Base-by-base conservation (phyloP, 2,329 filamentous ascomycete genomes). In the Pyricularia grisea region DNA sequence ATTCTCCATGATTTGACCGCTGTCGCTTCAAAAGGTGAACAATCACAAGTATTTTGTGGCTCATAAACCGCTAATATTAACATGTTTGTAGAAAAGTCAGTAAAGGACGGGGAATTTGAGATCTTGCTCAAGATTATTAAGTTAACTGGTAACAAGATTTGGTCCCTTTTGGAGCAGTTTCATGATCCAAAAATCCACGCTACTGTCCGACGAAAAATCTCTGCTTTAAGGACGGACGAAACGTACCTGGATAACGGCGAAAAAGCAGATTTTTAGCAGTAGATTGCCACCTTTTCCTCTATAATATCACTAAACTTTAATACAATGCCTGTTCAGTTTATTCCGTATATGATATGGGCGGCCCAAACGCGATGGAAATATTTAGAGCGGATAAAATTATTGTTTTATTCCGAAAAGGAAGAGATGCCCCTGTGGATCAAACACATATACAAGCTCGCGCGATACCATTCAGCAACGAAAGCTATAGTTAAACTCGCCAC, bases 371-470 rank as follows among this genome's bases (percentile, higher is more conserved):
- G 69, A 69, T 70, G 66, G 67, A 36, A 28, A 31, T 72, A 72
- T 69, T 55, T 66, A 61, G 70, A 73, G 33, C 66, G 70, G 33
- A 67, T 74, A 28, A 67, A 69, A 67, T 17, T 60, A 31, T 71
- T 71, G 20, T 71, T 74, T 60, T 27, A 63, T 33, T 33, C 28
- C 30, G 31, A 69, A 63, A 17, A 61, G 20, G 25, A 63, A 63
- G 27, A 64, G 55, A 25, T 42, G 64, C 72, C 72, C 64, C 68
- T 67, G 9, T 73, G 71, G 72, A 66, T 73, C 30, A 42, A 68
- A 9, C 67, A 50, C 25, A 27, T 72, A 27, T 70, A 73, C 67
- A 74, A 74, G 68, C 66, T 74, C 25, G 72, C 70, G 50, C 70
- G 72, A 9, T 74, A 74, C 65, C 67, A 68, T 55, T 65, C 70